Evolutionary conservation across 441 rosid species (phyloP).

Genomic region (Populus tomentosa): DNA sequence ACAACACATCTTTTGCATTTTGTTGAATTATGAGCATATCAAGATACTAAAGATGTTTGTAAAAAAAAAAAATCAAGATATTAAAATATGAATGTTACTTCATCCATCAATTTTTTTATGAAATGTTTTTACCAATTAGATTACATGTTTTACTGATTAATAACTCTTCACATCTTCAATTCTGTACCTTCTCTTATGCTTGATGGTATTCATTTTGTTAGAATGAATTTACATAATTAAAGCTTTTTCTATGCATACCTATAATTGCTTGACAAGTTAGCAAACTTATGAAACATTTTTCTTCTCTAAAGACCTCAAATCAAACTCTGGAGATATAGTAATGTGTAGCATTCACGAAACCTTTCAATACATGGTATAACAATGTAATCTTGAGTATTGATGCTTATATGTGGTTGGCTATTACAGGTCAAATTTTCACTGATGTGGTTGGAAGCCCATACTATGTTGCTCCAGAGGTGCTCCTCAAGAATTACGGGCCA

Average conservation of each 20-base stretch:
- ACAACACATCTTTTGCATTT: background rate
- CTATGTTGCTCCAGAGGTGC: conserved; percentile 97
- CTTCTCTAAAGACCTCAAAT: background rate
- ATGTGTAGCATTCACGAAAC: background rate
- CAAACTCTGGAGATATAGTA: background rate
- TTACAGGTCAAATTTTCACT: conserved; percentile 69
- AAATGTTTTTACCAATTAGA: background rate
- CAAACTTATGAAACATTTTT: background rate
- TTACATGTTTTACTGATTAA: background rate
- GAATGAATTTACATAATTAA: background rate
- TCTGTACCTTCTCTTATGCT: background rate
- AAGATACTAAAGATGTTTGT: background rate
- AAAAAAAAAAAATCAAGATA: background rate
- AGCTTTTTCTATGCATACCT: background rate
- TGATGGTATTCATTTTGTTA: background rate
- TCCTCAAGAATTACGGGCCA: conserved; percentile 83
- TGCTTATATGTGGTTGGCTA: conserved; percentile 4
- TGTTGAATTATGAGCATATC: background rate
- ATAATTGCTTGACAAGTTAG: background rate
- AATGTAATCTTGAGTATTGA: background rate
- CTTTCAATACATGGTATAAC: background rate
- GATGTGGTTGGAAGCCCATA: conserved; percentile 98
- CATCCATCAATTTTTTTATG: background rate
- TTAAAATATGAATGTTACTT: no score
- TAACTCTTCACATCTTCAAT: background rate